Percentiles rank a stretch among this genome's conserved stretches.
Evolutionary conservation across 169 alveolate genomes (phyloP).

Genomic region (Eimeria brunetti): DNA sequence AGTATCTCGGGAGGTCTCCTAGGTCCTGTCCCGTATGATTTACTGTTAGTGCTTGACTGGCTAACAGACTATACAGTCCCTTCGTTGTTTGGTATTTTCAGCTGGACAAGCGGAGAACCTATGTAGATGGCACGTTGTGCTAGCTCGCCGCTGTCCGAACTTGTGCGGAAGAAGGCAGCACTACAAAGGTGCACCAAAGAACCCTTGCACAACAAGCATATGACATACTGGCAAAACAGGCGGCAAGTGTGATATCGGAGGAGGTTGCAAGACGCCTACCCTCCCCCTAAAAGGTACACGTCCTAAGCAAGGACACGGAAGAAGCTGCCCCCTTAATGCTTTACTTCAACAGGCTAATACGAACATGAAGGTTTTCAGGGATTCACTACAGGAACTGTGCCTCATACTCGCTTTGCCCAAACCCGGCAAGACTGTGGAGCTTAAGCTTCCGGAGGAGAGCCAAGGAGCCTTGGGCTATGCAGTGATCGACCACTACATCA

Average conservation of each 20-base stretch:
- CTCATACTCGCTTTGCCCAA: neutral
- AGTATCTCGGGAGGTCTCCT: neutral
- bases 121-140: neutral
- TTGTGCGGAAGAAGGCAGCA: neutral
- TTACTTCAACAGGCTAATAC: too few relatives aligned
- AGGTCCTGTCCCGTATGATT: neutral
- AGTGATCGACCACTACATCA: too few relatives aligned
- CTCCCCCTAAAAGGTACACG: too few relatives aligned
- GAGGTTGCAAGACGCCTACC: too few relatives aligned
- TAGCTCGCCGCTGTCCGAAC: neutral
- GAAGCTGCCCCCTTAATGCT: too few relatives aligned
- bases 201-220: too few relatives aligned
- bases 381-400: neutral
- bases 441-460: neutral
- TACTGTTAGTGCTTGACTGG: neutral
- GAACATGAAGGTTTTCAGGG: neutral
- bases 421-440: neutral
- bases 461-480: neutral
- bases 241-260: too few relatives aligned
- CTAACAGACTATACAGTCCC: neutral
- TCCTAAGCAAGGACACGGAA: too few relatives aligned
- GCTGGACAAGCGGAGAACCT: neutral
- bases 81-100: neutral
- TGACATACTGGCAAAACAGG: too few relatives aligned
- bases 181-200: too few relatives aligned